Evolutionary conservation across 192 early-diverging fungal species (phyloP), one percentile per base, ranked within the genome.

Genomic region (Lunasporangiospora selenospora): DNA sequence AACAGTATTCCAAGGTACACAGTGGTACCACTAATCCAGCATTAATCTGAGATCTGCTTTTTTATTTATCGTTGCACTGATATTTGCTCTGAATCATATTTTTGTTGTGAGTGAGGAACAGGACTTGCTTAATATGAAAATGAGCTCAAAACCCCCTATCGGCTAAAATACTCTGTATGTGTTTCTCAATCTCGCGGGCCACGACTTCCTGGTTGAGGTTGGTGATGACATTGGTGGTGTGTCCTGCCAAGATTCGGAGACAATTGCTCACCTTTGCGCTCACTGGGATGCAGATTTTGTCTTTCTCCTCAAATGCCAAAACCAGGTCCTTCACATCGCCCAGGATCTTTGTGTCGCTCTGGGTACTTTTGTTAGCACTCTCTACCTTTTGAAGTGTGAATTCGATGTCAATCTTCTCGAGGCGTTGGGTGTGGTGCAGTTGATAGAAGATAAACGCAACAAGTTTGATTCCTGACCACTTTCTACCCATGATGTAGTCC

Each of bases 111-210:
- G 55, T 29, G 10, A 43, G 23, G 32, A 31, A 44, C 13, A 31
- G 15, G n/a, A 16, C 41, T 29, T 43, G 27, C 16, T 43, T 24
- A 18, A 33, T 43, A 41, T 15, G n/a, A 24, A 38, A 41, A 46
- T 12, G 21, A n/a, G 44, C 24, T 26, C 23, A 46, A 24, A 26
- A 56, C 11, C 31, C 1, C 39, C 40, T 56, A 43, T 56, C 53
- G 27, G 39, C 53, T 41, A 56, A 19, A 38, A 43, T 30, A n/a
- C 29, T 29, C 39, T 21, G 54, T 29, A 57, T 57, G 31, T 43
- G 54, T 42, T 45, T 57, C 54, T 45, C 54, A 31, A 57, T 44
- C 31, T 44, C 53, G 6, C 21, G 54, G 54, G 54, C 42, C 31
- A 57, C 42, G 18, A 33, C 23, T 16, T 57, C 42, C 54, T 57